Base-by-base conservation (phyloP, 2,329 filamentous ascomycete species). In the Alternaria hordeiaustralica region DNA sequence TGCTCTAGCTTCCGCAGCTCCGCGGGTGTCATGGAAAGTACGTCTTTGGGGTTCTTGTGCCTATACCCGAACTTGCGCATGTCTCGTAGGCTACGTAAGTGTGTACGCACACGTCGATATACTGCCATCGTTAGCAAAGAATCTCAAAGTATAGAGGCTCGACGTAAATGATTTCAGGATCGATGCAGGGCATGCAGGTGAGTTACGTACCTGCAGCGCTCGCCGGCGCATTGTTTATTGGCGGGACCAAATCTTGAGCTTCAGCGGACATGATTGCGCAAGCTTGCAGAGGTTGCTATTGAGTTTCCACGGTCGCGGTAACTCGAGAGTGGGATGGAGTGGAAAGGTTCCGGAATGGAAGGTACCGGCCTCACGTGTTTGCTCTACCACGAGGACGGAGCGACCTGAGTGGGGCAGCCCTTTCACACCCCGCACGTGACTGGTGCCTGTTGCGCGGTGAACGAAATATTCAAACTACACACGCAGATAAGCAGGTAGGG, bases 341-440 rank as follows among this genome's bases (percentile, higher is more conserved):
- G 4, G 28, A 11, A 4, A n/a, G 46, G 21, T 30, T 33, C 46
- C n/a, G 25, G 25, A 25, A 3, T 11, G 28, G 12, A 25, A 33
- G 49, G 20, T 10, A 21, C 26, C 6, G 6, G 41, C 8, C 4
- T 23, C 36, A 26, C 18, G 53, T 49, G 58, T 23, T 57, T 36
- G 43, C 49, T 49, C 30, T n/a, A 30, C 33, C 33, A 25, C 30
- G 43, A 33, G 55, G 26, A 36, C 49, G 36, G 46, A 51, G 53
- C 30, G 49, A 30, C 28, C 12, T 30, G 28, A 57, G 64, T 58
- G 61, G 64, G 64, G 64, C 54, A 25, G 49, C 41, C 55, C 46
- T 45, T 61, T 64, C 58, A 58, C 55, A 9, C 44, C 36, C 41
- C 41, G 30, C 62, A 61, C 62, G 59, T 57, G 59, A 55, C 43